A percentile compares a stretch with the other conserved stretches of the same genome.
phyloP scores from a whole-genome alignment of 257 asterid species.

The Solanum gandarillasii region DNA sequence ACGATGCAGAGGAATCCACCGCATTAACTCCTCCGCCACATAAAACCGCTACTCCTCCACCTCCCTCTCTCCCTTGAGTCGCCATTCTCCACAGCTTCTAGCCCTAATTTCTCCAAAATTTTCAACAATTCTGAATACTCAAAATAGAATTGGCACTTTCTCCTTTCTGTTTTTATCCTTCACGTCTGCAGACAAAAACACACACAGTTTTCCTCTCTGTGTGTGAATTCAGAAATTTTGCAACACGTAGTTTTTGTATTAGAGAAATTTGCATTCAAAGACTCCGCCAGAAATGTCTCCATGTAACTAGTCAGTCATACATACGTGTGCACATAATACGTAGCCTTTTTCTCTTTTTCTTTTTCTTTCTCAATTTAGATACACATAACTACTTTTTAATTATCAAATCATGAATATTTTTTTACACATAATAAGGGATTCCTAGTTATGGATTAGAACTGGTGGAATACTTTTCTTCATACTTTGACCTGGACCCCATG shows the following conservation, averaged over 20 bases:
- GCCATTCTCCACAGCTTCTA: constrained; percentile 11
- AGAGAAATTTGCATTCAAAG: neutral
- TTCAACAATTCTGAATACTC: neutral
- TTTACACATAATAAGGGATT: neutral
- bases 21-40: constrained; percentile 17
- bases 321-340: neutral
- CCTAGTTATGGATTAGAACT: neutral
- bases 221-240: neutral
- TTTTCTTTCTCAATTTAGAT: neutral
- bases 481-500: neutral
- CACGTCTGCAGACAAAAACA: neutral
- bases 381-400: neutral
- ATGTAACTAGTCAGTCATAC: neutral
- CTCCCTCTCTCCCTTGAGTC: constrained; percentile 27
- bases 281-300: neutral
- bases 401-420: neutral
- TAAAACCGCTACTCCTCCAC: constrained; percentile 34
- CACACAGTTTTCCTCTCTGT: neutral
- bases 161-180: neutral
- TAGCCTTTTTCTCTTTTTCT: neutral
- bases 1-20: constrained; percentile 15
- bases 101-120: constrained; percentile 1
- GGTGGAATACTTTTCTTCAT: neutral
- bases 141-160: neutral
- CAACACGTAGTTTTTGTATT: neutral